Evolutionary conservation across 2,329 filamentous ascomycete species (phyloP), one percentile per base, ranked within the genome.

Genomic region (Huntiella savannae): DNA sequence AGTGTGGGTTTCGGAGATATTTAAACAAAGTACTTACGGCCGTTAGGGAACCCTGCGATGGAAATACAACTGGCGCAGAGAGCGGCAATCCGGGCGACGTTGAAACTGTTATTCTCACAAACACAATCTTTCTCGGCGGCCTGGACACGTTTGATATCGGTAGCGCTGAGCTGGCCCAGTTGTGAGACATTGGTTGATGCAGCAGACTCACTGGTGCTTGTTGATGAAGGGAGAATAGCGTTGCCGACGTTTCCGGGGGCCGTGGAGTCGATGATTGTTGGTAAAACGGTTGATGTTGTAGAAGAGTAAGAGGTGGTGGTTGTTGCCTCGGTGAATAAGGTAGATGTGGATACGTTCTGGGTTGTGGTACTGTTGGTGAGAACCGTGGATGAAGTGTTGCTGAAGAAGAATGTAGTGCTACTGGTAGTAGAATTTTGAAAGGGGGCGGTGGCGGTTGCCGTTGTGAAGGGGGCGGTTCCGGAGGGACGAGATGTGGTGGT

Each of bases 61-160:
- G 52, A 46, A 33, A 65, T 60, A 48, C 63, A 65, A 45, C 61
- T 60, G 13, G 62, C 55, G 36, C 63, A 65, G 6, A 64, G 52
- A 1, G 56, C 61, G 4, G 60, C 58, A n/a, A 65, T 51, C 34
- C 54, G 50, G 33, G 58, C 54, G 10, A 65, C 63, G 40, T 65
- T 55, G 44, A 65, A 65, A 51, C 63, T 65, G 45, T 54, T 52
- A 44, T 65, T 64, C 5, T 51, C 43, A 43, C 63, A 65, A 3
- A 63, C 59, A 44, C 63, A 65, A 11, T 56, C 50, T 44, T 55
- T 53, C 47, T 65, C 63, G 1, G 55, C 55, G 12, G 54, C 52
- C 32, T 54, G 53, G 22, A 50, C 50, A 6, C 46, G 34, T 44
- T 49, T 49, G 13, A 52, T 54, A 45, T 49, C 52, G 3, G 53